Evolutionary conservation across 495 filamentous ascomycete genomes (phyloP).

Genomic region (Cercophora newfieldiana): DNA sequence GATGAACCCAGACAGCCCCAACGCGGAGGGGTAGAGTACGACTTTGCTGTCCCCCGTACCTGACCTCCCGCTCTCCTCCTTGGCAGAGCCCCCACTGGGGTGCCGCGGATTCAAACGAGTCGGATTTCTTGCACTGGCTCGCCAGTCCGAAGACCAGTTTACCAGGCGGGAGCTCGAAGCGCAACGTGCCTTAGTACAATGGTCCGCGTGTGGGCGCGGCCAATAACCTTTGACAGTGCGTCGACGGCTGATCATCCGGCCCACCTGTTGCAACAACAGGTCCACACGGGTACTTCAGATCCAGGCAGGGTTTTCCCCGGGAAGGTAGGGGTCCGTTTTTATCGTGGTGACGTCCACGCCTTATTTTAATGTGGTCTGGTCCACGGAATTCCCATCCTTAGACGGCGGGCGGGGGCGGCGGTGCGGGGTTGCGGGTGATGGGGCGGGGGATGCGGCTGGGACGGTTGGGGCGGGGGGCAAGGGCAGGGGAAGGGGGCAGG

Average conservation of each 20-base stretch:
- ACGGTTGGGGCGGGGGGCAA: neutral
- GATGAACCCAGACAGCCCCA: conserved; percentile 2
- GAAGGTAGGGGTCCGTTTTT: neutral
- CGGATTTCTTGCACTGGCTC: neutral
- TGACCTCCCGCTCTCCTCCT: neutral
- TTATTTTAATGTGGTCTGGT: conserved; percentile 5
- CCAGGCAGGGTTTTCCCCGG: neutral
- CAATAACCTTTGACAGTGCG: conserved; percentile 3
- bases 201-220: neutral
- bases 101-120: neutral
- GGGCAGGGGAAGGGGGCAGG: neutral
- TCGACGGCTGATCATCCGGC: neutral
- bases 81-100: neutral
- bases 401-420: neutral
- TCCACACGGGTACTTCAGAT: conserved; percentile 1
- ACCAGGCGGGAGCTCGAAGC: neutral
- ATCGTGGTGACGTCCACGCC: too few species aligned
- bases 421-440: neutral
- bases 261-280: conserved; percentile 6
- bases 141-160: neutral
- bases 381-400: conserved; percentile 1
- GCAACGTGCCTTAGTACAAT: conserved; percentile 2
- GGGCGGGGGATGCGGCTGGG: neutral
- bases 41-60: conserved; percentile 3
- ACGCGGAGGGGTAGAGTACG: conserved; percentile 6